A percentile compares a stretch with the other conserved stretches of the same genome.
Conservation (phyloP, 2,329 filamentous ascomycete genomes). For the Verticillium nonalfalfae region DNA sequence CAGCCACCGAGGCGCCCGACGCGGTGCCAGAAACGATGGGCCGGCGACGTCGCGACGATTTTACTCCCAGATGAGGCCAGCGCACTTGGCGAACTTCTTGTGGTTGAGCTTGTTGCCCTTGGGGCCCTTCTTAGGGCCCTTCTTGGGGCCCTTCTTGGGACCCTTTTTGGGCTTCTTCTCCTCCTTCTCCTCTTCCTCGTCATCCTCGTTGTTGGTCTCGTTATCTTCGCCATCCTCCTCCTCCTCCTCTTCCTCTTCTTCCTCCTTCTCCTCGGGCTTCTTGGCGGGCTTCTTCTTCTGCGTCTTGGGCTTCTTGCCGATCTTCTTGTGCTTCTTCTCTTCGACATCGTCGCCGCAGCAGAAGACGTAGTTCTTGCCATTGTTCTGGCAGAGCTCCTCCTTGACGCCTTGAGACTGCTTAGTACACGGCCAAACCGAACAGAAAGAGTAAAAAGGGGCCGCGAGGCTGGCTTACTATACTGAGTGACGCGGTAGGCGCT, state of each 20-base stretch:
- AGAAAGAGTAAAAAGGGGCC: no score
- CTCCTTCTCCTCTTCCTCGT: neutral
- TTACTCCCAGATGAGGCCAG: neutral
- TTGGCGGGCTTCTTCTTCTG: neutral
- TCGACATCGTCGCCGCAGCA: slow-evolving; percentile 1
- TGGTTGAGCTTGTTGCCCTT: neutral
- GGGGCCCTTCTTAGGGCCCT: neutral
- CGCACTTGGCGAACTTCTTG: neutral
- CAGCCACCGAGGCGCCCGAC: no score
- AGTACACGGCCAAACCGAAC: no score
- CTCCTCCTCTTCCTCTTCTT: neutral
- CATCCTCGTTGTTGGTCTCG: neutral
- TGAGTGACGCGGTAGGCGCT: neutral
- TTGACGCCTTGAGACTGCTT: neutral
- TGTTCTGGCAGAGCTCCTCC: slow-evolving; percentile 1
- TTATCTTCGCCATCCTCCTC: neutral
- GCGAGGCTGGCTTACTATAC: neutral
- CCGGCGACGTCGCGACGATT: no score
- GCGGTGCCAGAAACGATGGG: no score
- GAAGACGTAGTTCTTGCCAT: slow-evolving; percentile 6
- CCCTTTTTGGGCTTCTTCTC: neutral
- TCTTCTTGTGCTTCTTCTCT: neutral
- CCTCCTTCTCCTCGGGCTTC: neutral
- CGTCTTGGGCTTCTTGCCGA: neutral
- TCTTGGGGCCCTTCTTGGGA: neutral